Evolutionary conservation across 2,329 filamentous ascomycete genomes (phyloP).

Genomic region (Penicillium sp.): DNA sequence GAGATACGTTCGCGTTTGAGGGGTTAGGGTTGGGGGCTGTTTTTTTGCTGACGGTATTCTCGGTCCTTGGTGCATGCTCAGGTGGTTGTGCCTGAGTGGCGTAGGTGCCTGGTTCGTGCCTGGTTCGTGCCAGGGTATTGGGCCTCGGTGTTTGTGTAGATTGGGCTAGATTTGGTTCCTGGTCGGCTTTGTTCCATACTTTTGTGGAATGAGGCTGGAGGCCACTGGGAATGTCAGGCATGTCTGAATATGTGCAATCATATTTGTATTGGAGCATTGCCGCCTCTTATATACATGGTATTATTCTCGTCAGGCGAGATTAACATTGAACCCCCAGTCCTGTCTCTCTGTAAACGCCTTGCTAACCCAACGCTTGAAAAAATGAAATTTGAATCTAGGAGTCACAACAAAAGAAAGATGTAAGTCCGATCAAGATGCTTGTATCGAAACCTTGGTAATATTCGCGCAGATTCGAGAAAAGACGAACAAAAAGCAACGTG

Average conservation of each 20-base stretch:
- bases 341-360: slow-evolving; percentile 2
- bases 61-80: not conserved
- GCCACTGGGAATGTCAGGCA: not conserved
- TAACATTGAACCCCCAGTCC: not conserved
- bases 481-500: not conserved
- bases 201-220: not conserved
- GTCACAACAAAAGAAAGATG: slow-evolving; percentile 3
- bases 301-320: not conserved
- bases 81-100: not conserved
- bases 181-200: not conserved
- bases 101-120: not conserved
- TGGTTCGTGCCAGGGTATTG: too few species aligned
- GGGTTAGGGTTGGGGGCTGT: not conserved
- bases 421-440: not conserved
- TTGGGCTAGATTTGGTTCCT: not conserved
- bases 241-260: not conserved
- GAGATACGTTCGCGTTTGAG: not conserved
- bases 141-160: not conserved
- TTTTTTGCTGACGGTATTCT: not conserved
- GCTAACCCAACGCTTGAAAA: slow-evolving; percentile 3
- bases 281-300: not conserved
- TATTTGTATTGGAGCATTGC: not conserved
- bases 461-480: not conserved
- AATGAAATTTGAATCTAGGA: not conserved
- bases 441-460: not conserved